phyloP scores from a whole-genome alignment of 2,329 filamentous ascomycete genomes.

The Pseudogymnoascus sp. region DNA sequence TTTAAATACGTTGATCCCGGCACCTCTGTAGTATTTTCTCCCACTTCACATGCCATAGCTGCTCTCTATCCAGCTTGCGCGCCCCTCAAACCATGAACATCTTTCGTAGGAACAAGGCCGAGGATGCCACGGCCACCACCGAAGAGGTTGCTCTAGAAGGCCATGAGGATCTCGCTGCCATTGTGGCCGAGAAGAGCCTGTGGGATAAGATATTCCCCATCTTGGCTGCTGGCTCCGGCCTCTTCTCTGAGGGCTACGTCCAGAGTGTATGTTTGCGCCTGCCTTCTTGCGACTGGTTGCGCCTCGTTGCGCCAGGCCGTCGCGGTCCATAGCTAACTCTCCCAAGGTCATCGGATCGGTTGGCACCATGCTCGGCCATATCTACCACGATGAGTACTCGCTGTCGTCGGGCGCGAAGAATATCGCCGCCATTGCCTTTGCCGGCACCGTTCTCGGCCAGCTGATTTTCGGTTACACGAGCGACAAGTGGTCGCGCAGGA shows the following conservation, averaged over 20 bases:
- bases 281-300: not conserved
- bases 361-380: conserved; percentile 60
- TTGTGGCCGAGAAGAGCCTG: not conserved
- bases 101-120: conserved; percentile 12
- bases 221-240: conserved; percentile 79
- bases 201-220: conserved; percentile 45
- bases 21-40: not conserved
- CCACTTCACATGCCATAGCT: not conserved
- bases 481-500: conserved; percentile 78
- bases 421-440: conserved; percentile 76
- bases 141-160: not conserved
- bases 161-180: not conserved
- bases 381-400: conserved; percentile 67
- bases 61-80: too few species aligned
- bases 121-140: conserved; percentile 6
- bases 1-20: conserved; percentile 1
- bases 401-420: conserved; percentile 63
- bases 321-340: not conserved
- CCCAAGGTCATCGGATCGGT: conserved; percentile 76
- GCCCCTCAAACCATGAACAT: conserved; percentile 6
- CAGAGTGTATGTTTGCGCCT: conserved; percentile 56
- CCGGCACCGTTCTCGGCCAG: conserved; percentile 76
- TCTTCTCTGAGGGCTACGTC: conserved; percentile 88
- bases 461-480: conserved; percentile 72
- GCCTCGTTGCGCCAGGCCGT: not conserved